A percentile compares a stretch with the other conserved stretches of the same genome.
phyloP scores from a whole-genome alignment of 2,329 filamentous ascomycete genomes.

The Aspergillus ustus region DNA sequence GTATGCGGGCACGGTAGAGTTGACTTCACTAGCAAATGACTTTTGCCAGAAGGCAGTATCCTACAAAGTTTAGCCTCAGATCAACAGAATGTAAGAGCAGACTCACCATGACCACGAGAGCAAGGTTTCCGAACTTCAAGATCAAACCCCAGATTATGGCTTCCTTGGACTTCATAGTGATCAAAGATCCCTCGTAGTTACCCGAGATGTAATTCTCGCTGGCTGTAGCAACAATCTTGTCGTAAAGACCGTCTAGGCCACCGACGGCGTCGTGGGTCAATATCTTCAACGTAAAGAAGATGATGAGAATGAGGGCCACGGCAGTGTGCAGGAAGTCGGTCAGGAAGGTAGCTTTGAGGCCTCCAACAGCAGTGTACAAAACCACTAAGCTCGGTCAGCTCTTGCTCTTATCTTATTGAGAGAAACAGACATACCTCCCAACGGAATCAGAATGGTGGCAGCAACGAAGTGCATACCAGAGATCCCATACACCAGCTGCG shows the following conservation, averaged over 20 bases:
- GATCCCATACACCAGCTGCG: conserved; percentile 52
- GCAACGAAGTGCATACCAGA: conserved; percentile 56
- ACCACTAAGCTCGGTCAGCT: conserved; percentile 40
- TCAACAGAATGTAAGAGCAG: background rate
- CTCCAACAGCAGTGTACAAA: conserved; percentile 54
- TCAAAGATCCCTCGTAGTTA: conserved; percentile 53
- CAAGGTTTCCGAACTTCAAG: conserved; percentile 56
- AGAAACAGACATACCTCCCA: conserved; percentile 43
- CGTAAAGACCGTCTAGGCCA: conserved; percentile 50
- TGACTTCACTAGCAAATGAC: conserved; percentile 54
- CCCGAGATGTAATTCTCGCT: conserved; percentile 49
- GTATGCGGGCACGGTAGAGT: conserved; percentile 54
- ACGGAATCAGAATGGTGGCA: conserved; percentile 51
- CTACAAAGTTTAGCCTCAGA: conserved; percentile 18
- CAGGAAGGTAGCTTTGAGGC: conserved; percentile 55
- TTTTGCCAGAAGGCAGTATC: conserved; percentile 61
- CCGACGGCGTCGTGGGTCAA: conserved; percentile 50
- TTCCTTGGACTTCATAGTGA: conserved; percentile 55
- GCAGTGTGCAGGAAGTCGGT: conserved; percentile 56
- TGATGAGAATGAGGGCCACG: conserved; percentile 53
- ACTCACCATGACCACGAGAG: conserved; percentile 53
- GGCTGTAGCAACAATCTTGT: conserved; percentile 51
- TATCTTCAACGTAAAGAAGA: conserved; percentile 54
- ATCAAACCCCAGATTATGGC: conserved; percentile 52
- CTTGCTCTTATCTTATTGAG: background rate